Evolutionary conservation across 305 asterid species (phyloP), one percentile per base, ranked within the genome.

Genomic region (Andrographis paniculata): DNA sequence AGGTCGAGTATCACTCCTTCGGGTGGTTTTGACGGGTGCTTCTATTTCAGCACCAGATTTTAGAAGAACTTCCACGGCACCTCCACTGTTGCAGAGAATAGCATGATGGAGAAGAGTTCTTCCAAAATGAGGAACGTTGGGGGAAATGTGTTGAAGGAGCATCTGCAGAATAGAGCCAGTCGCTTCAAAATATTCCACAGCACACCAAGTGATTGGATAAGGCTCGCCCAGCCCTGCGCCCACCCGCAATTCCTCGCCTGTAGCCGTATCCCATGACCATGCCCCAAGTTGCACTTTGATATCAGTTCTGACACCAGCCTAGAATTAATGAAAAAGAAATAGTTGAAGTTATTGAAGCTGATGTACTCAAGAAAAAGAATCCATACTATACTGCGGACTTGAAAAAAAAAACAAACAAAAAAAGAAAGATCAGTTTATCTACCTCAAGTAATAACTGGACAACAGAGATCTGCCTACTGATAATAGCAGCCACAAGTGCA

Each of bases 171-270:
- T 81, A 22, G 80, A 56, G 45, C 95, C 93, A 16, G 70, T 84
- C 45, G 69, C 76, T 76, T 84, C 95, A 49, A 73, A 84, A 63
- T 80, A 84, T 66, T 81, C 95, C 54, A 81, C 84, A 10, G 93
- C 93, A 42, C 93, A 84, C 95, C 95, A 84, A 42, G 83, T 68
- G 55, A 81, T 53, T 20, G 81, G 75, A 65, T 78, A 81, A 58
- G 95, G 84, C 63, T 84, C 93, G 15, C 86, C 88, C 19, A 84
- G 71, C 31, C 94, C 93, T 40, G 93, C 93, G 51, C 93, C 94
- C 18, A 84, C 94, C 45, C 93, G 71, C 38, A 61, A 62, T 66
- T 84, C 94, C 64, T 84, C 94, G 17, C 88, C 88, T 43, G 88
- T 60, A 61, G 76, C 75, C 51, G 66, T 59, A 67, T 84, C 94